Percentiles rank a stretch among this genome's conserved stretches.
Conservation (phyloP, 73 alveolate species). For the Paramecium biaurelia region DNA sequence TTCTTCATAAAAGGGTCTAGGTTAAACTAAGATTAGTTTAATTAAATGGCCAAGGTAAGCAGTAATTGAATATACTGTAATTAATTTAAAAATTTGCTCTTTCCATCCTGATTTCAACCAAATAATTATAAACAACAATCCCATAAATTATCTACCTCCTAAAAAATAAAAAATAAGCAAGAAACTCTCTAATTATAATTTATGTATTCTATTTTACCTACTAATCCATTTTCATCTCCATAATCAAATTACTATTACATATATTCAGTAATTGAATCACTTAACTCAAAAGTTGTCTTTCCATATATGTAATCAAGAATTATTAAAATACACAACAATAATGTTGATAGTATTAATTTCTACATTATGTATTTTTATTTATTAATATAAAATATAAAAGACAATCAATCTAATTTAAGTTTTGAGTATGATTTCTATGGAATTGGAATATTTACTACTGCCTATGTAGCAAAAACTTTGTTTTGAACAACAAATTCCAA, state of each 20-base stretch:
- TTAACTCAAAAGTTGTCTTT: neutral
- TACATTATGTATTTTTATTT: neutral
- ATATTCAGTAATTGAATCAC: neutral
- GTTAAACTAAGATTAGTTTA: neutral
- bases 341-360: neutral
- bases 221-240: constrained; percentile 17
- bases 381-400: neutral
- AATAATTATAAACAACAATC: neutral
- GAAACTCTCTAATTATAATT: neutral
- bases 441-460: neutral
- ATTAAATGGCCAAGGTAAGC: neutral
- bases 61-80: neutral
- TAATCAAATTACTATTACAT: neutral
- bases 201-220: neutral
- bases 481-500: constrained; percentile 9
- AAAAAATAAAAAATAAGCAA: neutral
- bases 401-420: neutral
- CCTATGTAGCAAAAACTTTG: neutral
- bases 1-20: constrained; percentile 4
- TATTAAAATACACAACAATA: neutral
- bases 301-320: neutral
- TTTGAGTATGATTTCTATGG: neutral
- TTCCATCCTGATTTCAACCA: constrained; percentile 38
- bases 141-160: neutral
- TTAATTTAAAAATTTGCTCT: constrained; percentile 14